These are phyloP conservation scores for Neodidymelliopsis sp. DNA, from an alignment of 2,329 filamentous ascomycete species.

Conservation along the genomic window DNA sequence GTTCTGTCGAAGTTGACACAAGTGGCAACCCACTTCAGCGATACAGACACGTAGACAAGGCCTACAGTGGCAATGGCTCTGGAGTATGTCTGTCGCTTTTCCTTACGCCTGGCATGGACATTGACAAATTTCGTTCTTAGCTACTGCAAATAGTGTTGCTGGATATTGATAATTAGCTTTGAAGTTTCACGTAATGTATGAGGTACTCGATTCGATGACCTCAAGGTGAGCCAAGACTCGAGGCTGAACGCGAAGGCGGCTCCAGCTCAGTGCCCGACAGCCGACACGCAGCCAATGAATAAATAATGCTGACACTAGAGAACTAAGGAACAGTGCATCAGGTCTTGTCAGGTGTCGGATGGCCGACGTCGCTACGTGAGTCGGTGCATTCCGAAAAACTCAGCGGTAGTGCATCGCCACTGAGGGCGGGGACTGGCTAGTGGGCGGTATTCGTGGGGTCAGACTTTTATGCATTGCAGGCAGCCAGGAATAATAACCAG, in stretches of 20 bases:
- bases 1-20: slow-evolving; percentile 4
- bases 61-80: slow-evolving; percentile 4
- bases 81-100: not conserved
- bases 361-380: slow-evolving; percentile 26
- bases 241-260: slow-evolving; percentile 15
- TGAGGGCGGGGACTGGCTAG: slow-evolving; percentile 28
- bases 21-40: slow-evolving; percentile 4
- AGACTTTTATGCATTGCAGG: slow-evolving; percentile 20
- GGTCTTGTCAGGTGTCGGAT: slow-evolving; percentile 14
- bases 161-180: slow-evolving; percentile 15
- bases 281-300: slow-evolving; percentile 29
- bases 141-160: slow-evolving; percentile 3
- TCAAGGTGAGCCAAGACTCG: slow-evolving; percentile 14
- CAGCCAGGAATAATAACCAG: slow-evolving; percentile 14
- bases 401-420: slow-evolving; percentile 33
- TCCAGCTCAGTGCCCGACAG: slow-evolving; percentile 1
- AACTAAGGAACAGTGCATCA: slow-evolving; percentile 8
- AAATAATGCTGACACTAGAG: not conserved
- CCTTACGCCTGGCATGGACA: too few species aligned
- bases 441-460: slow-evolving; percentile 31
- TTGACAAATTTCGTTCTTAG: slow-evolving; percentile 3
- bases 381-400: slow-evolving; percentile 38
- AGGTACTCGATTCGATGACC: slow-evolving; percentile 3
- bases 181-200: slow-evolving; percentile 1
- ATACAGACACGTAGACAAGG: slow-evolving; percentile 1